Evolutionary conservation across 805 yeast species (phyloP).

Genomic region (Hanseniaspora valbyensis): DNA sequence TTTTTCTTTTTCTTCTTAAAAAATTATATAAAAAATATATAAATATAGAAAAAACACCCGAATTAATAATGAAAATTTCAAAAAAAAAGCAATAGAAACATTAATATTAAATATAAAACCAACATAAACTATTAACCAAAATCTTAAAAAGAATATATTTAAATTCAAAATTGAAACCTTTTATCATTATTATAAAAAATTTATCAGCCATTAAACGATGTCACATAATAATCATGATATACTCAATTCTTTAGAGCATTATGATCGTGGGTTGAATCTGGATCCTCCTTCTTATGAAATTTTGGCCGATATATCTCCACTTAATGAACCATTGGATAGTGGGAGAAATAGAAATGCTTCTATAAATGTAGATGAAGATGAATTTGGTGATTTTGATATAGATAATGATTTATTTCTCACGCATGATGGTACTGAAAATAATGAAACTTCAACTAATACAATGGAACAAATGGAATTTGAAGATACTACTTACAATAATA

Average conservation of each 20-base stretch:
- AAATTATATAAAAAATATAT: too few relatives aligned
- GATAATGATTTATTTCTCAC: slow-evolving; percentile 2
- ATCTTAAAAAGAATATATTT: too few relatives aligned
- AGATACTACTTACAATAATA: background rate
- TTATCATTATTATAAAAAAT: too few relatives aligned
- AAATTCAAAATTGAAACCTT: too few relatives aligned
- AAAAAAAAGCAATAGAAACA: too few relatives aligned
- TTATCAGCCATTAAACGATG: background rate
- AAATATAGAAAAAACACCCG: too few relatives aligned
- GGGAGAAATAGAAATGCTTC: too few relatives aligned
- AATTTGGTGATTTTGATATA: background rate
- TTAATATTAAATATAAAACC: too few relatives aligned
- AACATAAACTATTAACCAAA: too few relatives aligned
- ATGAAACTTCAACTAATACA: background rate
- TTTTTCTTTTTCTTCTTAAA: too few relatives aligned
- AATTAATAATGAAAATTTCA: too few relatives aligned
- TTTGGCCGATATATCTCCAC: background rate
- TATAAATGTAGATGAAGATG: slow-evolving; percentile 1
- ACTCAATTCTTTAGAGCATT: background rate
- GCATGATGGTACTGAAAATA: background rate
- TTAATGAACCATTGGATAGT: background rate
- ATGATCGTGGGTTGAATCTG: slow-evolving; percentile 9
- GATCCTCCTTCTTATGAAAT: slow-evolving; percentile 14
- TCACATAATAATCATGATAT: background rate
- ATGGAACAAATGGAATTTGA: background rate